Percentiles rank a stretch among this genome's conserved stretches.
These are phyloP conservation scores for Fusarium avenaceum DNA, from an alignment of 2,329 filamentous ascomycete species.

Conservation along the genomic window DNA sequence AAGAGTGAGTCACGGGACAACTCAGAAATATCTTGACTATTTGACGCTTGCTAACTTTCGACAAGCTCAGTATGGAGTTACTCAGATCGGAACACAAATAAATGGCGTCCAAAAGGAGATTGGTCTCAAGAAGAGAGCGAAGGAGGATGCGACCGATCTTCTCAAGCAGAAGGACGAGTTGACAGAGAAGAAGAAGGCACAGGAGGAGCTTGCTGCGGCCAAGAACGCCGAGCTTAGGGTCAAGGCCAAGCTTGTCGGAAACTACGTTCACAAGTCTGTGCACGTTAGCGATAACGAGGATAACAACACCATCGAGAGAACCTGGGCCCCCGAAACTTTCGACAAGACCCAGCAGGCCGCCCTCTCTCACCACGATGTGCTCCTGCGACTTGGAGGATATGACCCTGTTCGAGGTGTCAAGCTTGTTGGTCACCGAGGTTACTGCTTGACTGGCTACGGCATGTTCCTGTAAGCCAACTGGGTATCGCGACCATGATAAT, in stretches of 20 bases:
- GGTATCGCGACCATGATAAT: not conserved
- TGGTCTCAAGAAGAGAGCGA: conserved; percentile 91
- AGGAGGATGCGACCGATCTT: conserved; percentile 87
- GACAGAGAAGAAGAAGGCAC: conserved; percentile 84
- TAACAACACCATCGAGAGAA: conserved; percentile 81
- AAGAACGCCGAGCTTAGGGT: conserved; percentile 81
- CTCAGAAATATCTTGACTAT: conserved; percentile 5
- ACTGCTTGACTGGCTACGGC: conserved; percentile 91
- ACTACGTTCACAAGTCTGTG: conserved; percentile 84
- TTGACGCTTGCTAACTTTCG: conserved; percentile 23
- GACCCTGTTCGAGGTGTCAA: conserved; percentile 94
- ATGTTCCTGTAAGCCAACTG: conserved; percentile 73
- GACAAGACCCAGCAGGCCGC: conserved; percentile 79
- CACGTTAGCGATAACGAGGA: conserved; percentile 89
- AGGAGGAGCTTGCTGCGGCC: conserved; percentile 79
- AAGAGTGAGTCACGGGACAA: conserved; percentile 63
- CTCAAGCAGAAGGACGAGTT: conserved; percentile 82
- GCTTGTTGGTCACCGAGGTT: conserved; percentile 93
- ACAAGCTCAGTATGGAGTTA: conserved; percentile 77
- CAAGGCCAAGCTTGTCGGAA: conserved; percentile 84
- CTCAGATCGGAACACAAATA: conserved; percentile 85
- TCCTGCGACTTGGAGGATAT: conserved; percentile 88
- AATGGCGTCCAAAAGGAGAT: conserved; percentile 93
- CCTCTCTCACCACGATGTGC: conserved; percentile 95
- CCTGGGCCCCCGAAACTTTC: conserved; percentile 84